These are phyloP conservation scores for Porcisia deanei DNA, from an alignment of 208 protist genomes.

Conservation along the genomic window DNA sequence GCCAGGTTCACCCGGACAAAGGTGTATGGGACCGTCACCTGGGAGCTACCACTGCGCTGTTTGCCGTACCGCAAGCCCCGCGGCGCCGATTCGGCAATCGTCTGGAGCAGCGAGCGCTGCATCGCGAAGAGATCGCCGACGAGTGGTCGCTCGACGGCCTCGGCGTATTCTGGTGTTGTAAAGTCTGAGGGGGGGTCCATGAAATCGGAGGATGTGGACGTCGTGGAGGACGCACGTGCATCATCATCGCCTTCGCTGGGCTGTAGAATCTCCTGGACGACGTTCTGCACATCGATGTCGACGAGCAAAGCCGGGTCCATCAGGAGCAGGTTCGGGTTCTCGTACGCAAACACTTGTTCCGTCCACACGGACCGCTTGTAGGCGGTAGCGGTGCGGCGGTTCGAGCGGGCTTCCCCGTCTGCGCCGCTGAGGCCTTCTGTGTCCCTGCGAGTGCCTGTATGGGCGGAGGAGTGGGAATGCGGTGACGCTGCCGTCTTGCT, in stretches of 20 bases:
- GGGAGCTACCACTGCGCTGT: conserved; percentile 10
- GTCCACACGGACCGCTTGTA: conserved; percentile 22
- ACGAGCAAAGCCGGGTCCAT: conserved; percentile 19
- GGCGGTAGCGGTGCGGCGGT: not conserved
- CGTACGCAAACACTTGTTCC: conserved; percentile 30
- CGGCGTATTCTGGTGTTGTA: conserved; percentile 1
- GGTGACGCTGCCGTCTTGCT: not conserved
- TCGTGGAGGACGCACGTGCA: not conserved
- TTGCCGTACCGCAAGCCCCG: conserved; percentile 28
- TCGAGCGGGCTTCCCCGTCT: not conserved
- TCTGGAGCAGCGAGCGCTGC: conserved; percentile 23
- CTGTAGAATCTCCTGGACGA: conserved; percentile 17
- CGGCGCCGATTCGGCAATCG: conserved; percentile 18
- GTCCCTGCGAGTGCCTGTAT: not conserved
- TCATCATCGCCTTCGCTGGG: not conserved
- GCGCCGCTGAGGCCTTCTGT: not conserved
- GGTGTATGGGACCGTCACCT: conserved; percentile 18
- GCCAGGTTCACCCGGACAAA: conserved; percentile 23
- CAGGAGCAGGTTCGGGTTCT: conserved; percentile 25
- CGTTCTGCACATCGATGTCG: conserved; percentile 21
- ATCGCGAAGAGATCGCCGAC: conserved; percentile 20
- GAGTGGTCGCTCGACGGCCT: conserved; percentile 14
- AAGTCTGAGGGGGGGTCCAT: not conserved
- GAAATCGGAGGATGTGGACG: not conserved
- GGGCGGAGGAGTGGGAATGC: not conserved